These are phyloP conservation scores for Flaveria robusta DNA, from an alignment of 129 eudicot species.

Conservation along the genomic window DNA sequence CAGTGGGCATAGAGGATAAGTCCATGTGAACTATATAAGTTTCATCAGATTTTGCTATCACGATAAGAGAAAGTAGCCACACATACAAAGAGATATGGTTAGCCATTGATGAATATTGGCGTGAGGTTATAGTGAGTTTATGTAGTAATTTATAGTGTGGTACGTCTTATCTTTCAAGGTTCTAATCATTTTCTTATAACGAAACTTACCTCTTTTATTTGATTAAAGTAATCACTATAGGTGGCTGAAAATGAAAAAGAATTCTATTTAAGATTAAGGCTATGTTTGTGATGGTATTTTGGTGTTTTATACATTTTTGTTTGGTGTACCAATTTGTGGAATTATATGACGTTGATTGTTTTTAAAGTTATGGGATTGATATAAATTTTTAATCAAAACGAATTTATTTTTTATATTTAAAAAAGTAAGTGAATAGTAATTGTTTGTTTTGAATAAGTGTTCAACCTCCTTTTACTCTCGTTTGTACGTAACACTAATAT, in stretches of 20 bases:
- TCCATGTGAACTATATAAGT: conserved; percentile 82
- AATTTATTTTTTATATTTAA: no score
- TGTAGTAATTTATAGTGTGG: conserved; percentile 22
- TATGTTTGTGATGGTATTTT: not conserved
- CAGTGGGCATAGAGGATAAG: conserved; percentile 70
- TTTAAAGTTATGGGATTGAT: not conserved
- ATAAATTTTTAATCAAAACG: no score
- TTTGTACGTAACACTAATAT: no score
- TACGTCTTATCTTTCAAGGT: not conserved
- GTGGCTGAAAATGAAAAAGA: no score
- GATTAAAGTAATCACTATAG: no score
- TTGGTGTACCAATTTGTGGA: not conserved
- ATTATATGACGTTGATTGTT: not conserved
- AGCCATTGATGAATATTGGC: conserved; percentile 43
- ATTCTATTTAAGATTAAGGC: not conserved
- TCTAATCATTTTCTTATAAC: not conserved
- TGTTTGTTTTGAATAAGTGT: no score
- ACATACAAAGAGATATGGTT: conserved; percentile 35
- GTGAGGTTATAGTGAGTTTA: conserved; percentile 15
- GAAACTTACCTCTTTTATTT: not conserved
- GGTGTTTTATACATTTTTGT: not conserved
- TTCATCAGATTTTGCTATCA: conserved; percentile 32
- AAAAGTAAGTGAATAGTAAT: no score
- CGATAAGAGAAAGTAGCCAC: conserved; percentile 31
- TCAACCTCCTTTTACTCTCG: no score